phyloP scores from a whole-genome alignment of 1,139 yeast species.

The Geotrichum klebahnii region DNA sequence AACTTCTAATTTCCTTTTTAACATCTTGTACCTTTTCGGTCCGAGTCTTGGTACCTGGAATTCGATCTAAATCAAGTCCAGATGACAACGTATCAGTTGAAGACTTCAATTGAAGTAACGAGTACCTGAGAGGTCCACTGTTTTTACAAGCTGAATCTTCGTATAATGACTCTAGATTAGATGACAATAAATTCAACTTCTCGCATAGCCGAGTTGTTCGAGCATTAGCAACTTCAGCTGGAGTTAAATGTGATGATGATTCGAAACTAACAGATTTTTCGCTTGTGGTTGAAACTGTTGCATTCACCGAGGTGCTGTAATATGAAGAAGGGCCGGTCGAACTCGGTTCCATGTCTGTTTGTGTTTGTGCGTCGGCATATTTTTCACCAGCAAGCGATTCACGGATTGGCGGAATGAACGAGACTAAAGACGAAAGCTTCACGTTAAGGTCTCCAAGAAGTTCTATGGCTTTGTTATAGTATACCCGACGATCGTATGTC shows the following conservation, averaged over 20 bases:
- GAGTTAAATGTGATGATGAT: neutral
- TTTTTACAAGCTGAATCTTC: conserved; percentile 4
- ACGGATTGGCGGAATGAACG: conserved; percentile 29
- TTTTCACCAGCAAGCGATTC: conserved; percentile 25
- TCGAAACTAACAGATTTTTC: conserved; percentile 15
- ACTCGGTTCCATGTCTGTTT: conserved; percentile 32
- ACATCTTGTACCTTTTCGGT: conserved; percentile 26
- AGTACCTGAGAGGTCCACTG: conserved; percentile 9
- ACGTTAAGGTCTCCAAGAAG: conserved; percentile 27
- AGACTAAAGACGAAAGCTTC: conserved; percentile 26
- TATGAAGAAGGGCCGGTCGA: conserved; percentile 14
- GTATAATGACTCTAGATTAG: neutral
- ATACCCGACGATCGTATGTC: conserved; percentile 36
- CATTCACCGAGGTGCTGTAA: conserved; percentile 11
- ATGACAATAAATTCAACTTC: conserved; percentile 1
- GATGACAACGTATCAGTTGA: conserved; percentile 6
- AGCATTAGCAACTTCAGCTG: conserved; percentile 9
- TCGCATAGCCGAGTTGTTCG: conserved; percentile 13
- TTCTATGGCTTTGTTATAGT: conserved; percentile 30
- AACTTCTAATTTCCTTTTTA: conserved; percentile 37
- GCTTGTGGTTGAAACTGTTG: conserved; percentile 11
- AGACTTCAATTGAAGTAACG: conserved; percentile 4
- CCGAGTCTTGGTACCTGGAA: conserved; percentile 14
- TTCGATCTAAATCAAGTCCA: conserved; percentile 13
- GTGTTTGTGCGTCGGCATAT: conserved; percentile 35